Evolutionary conservation across 1,284 basidiomycete genomes (phyloP).

Genomic region (Apiotrichum laibachii): DNA sequence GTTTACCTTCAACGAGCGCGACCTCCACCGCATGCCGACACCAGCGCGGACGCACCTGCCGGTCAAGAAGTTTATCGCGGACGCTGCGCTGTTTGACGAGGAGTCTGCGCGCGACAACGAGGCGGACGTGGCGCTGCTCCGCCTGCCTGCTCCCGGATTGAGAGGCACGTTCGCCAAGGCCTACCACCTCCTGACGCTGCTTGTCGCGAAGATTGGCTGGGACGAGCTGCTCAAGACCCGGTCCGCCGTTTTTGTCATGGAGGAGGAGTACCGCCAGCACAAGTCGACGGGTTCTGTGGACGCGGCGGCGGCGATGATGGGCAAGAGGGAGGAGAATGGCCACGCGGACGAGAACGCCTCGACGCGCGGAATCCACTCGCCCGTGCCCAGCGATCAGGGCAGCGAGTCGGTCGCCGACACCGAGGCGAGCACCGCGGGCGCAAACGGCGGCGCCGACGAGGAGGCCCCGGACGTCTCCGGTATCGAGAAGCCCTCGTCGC

Average conservation of each 20-base stretch:
- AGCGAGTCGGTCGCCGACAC: slow-evolving; percentile 63
- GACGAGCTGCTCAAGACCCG: slow-evolving; percentile 94
- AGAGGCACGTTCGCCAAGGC: slow-evolving; percentile 95
- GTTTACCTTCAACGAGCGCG: slow-evolving; percentile 98
- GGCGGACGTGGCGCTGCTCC: slow-evolving; percentile 87
- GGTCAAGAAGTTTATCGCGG: slow-evolving; percentile 76
- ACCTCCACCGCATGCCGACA: slow-evolving; percentile 82
- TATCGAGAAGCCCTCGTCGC: slow-evolving; percentile 50
- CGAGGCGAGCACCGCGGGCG: slow-evolving; percentile 38
- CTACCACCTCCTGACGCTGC: slow-evolving; percentile 80
- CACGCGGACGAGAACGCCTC: slow-evolving; percentile 69
- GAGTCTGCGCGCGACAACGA: slow-evolving; percentile 74
- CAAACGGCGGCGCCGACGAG: no score
- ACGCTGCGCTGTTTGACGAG: slow-evolving; percentile 61
- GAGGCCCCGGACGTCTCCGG: not conserved
- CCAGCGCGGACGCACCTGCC: slow-evolving; percentile 83
- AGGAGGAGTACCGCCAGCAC: slow-evolving; percentile 86
- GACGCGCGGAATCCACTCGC: slow-evolving; percentile 48
- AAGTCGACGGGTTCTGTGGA: slow-evolving; percentile 58
- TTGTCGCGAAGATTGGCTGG: slow-evolving; percentile 95
- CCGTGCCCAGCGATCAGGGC: slow-evolving; percentile 4
- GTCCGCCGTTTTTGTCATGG: slow-evolving; percentile 97
- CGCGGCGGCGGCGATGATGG: slow-evolving; percentile 1
- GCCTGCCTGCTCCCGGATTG: slow-evolving; percentile 88
- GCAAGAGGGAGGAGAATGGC: slow-evolving; percentile 20